Evolutionary conservation across 441 rosid species (phyloP).

Genomic region (Erysimum pusillum): DNA sequence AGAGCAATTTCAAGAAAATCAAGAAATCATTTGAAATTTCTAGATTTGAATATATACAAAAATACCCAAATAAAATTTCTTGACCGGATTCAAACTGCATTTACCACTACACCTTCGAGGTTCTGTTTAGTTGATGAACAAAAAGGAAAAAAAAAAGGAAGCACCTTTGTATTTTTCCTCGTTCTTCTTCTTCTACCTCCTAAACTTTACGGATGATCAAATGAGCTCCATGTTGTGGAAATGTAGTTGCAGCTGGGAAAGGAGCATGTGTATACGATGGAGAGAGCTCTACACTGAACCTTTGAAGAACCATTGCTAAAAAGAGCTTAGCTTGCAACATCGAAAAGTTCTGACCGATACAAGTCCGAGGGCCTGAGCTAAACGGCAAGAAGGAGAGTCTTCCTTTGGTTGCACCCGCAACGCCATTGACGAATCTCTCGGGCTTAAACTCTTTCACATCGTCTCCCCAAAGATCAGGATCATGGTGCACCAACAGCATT

Average conservation of each 20-base stretch:
- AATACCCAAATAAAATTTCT: constrained; percentile 27
- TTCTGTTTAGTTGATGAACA: constrained; percentile 22
- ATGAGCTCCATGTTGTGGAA: constrained; percentile 59
- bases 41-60: constrained; percentile 39
- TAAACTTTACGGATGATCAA: constrained; percentile 49
- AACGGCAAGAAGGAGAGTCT: constrained; percentile 54
- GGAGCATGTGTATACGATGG: constrained; percentile 70
- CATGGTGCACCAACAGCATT: constrained; percentile 51
- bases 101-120: constrained; percentile 15
- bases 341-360: constrained; percentile 66
- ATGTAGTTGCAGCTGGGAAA: constrained; percentile 42
- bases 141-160: constrained; percentile 19
- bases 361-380: constrained; percentile 59
- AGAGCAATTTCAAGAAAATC: neutral
- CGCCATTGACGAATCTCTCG: constrained; percentile 58
- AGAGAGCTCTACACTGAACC: constrained; percentile 57
- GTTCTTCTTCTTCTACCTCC: constrained; percentile 1
- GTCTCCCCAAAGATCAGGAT: constrained; percentile 60
- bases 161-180: neutral
- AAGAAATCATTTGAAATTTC: constrained; percentile 6
- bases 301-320: constrained; percentile 52
- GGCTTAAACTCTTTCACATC: constrained; percentile 63
- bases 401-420: constrained; percentile 54
- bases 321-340: constrained; percentile 62
- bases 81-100: constrained; percentile 22